Conservation (phyloP, 2,329 filamentous ascomycete species). For the Aureobasidium sp. region DNA sequence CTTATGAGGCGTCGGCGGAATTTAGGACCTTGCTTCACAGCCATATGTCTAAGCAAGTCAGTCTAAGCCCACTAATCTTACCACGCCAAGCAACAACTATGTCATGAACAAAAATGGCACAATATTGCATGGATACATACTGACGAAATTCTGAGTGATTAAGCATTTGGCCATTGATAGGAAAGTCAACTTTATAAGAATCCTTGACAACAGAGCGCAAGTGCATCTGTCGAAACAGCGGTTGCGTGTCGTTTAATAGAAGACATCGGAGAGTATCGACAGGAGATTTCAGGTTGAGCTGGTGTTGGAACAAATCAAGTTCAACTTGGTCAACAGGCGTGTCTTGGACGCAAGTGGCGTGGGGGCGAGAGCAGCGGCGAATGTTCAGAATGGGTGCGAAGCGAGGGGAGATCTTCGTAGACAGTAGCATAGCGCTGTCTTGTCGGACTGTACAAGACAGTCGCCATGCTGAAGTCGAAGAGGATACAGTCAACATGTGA, state of each 20-base stretch:
- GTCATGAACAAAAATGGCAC: neutral
- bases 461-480: neutral
- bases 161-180: slow-evolving; percentile 9
- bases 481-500: neutral
- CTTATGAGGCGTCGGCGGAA: slow-evolving; percentile 17
- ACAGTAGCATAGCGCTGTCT: neutral
- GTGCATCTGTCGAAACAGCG: neutral
- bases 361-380: neutral
- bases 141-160: slow-evolving; percentile 17
- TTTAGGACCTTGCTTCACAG: slow-evolving; percentile 16
- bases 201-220: neutral
- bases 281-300: slow-evolving; percentile 1
- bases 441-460: neutral
- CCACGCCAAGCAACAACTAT: neutral
- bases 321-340: neutral
- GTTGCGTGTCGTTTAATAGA: neutral
- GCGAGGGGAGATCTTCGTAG: neutral
- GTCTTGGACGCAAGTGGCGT: neutral
- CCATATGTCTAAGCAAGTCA: slow-evolving; percentile 1
- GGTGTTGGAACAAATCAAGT: neutral
- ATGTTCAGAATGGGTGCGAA: neutral
- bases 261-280: slow-evolving; percentile 4
- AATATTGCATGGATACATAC: neutral
- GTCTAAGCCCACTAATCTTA: neutral
- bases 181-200: neutral